Conservation (phyloP, 495 filamentous ascomycete genomes). For the Choiromyces venosus region DNA sequence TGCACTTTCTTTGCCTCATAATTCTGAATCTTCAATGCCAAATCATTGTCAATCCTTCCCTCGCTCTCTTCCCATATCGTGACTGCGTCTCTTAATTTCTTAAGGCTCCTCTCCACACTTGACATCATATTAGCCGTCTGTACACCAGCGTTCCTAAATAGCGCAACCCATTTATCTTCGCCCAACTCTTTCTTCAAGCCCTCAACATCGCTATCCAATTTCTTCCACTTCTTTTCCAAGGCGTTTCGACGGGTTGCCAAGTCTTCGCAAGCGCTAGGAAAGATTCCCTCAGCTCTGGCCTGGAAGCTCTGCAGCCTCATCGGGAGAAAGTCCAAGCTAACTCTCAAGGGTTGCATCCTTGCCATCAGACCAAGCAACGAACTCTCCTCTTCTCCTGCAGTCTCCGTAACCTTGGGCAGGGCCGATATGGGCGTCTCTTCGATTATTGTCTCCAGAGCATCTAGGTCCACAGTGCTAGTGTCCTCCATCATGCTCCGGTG, state of each 20-base stretch:
- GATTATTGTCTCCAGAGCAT: constrained; percentile 86
- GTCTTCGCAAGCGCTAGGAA: constrained; percentile 86
- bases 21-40: constrained; percentile 77
- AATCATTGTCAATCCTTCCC: constrained; percentile 57
- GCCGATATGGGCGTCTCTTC: constrained; percentile 69
- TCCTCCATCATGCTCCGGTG: constrained; percentile 65
- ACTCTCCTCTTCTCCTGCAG: constrained; percentile 48
- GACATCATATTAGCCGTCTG: constrained; percentile 94
- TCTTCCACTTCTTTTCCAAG: constrained; percentile 73
- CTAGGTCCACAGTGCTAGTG: constrained; percentile 67
- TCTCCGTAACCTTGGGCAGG: constrained; percentile 43
- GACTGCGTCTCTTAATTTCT: constrained; percentile 68
- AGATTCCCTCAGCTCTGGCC: constrained; percentile 62
- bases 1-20: constrained; percentile 94
- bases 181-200: constrained; percentile 78
- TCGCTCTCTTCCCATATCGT: constrained; percentile 39
- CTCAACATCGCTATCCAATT: constrained; percentile 80
- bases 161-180: constrained; percentile 90
- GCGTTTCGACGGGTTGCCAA: constrained; percentile 63
- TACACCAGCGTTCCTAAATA: constrained; percentile 86
- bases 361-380: constrained; percentile 82
- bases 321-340: constrained; percentile 92
- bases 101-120: constrained; percentile 77
- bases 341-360: constrained; percentile 85
- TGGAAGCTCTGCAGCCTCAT: constrained; percentile 88